These are phyloP conservation scores for Ilyonectria robusta DNA, from an alignment of 2,329 filamentous ascomycete genomes.

Conservation along the genomic window DNA sequence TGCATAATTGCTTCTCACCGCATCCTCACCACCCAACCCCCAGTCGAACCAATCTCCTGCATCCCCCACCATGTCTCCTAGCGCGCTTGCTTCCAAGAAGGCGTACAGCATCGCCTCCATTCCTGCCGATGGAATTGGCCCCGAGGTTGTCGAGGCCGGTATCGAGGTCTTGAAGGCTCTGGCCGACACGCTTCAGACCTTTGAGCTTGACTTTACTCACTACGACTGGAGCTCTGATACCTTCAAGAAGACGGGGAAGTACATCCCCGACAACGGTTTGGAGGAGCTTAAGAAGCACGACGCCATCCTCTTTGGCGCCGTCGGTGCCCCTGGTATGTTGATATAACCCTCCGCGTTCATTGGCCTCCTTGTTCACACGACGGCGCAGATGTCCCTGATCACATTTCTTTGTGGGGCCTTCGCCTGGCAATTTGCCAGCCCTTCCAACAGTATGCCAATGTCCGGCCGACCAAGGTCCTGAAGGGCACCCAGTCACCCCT, in stretches of 20 bases:
- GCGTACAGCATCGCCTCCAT: conserved; percentile 71
- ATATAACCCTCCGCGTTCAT: not conserved
- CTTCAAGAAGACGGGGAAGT: conserved; percentile 76
- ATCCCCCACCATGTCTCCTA: conserved; percentile 42
- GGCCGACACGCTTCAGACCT: conserved; percentile 65
- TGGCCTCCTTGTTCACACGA: not conserved
- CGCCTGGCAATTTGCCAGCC: conserved; percentile 75
- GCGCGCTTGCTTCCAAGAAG: conserved; percentile 43
- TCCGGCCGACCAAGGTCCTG: conserved; percentile 74
- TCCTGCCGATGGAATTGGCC: conserved; percentile 75
- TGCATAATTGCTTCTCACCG: conserved; percentile 19
- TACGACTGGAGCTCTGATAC: conserved; percentile 78
- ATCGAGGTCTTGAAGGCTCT: conserved; percentile 73
- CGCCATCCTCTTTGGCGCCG: conserved; percentile 76
- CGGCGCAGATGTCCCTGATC: conserved; percentile 70
- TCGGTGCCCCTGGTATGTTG: conserved; percentile 67
- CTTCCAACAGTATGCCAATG: conserved; percentile 77
- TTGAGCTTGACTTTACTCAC: conserved; percentile 72
- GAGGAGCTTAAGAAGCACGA: conserved; percentile 59
- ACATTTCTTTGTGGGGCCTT: conserved; percentile 76
- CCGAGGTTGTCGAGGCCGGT: conserved; percentile 73
- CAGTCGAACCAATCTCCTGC: not conserved
- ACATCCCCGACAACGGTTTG: conserved; percentile 54
- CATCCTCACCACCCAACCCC: not conserved
- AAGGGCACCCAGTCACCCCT: conserved; percentile 72